These are phyloP conservation scores for Pycnococcus provasolii DNA, from an alignment of 139 green algal genomes.

Conservation along the genomic window DNA sequence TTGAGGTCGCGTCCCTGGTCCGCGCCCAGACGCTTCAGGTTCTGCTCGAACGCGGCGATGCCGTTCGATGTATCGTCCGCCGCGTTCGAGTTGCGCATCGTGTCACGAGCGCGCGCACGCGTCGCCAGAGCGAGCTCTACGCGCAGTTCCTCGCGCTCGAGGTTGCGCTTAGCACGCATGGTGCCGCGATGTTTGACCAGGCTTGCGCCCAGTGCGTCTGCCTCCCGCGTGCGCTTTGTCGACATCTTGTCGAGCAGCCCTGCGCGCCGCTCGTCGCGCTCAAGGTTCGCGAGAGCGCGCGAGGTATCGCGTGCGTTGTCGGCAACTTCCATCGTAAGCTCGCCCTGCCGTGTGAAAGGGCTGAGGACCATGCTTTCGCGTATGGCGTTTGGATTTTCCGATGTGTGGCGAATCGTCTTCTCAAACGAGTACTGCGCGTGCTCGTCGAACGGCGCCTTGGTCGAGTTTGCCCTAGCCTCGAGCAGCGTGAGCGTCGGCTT, in stretches of 20 bases:
- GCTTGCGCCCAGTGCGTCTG: not conserved
- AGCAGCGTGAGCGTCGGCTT: conserved; percentile 40
- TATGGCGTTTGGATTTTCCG: conserved; percentile 39
- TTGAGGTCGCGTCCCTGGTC: conserved; percentile 2
- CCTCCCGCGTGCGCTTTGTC: conserved; percentile 12
- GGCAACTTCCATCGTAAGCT: not conserved
- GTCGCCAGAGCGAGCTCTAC: conserved; percentile 49
- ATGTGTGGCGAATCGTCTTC: conserved; percentile 38
- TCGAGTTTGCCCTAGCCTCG: conserved; percentile 32
- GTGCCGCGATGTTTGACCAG: not conserved
- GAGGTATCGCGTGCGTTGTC: not conserved
- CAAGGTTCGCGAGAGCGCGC: conserved; percentile 14
- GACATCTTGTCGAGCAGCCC: conserved; percentile 5
- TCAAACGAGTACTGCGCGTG: conserved; percentile 41
- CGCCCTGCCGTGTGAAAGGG: conserved; percentile 34
- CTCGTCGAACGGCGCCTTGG: conserved; percentile 15
- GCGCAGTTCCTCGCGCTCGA: conserved; percentile 48
- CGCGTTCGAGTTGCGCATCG: conserved; percentile 18
- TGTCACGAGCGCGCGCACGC: conserved; percentile 12
- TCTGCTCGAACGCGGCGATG: conserved; percentile 64
- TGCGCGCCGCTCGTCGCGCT: conserved; percentile 7
- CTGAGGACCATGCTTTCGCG: conserved; percentile 48
- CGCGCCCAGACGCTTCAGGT: conserved; percentile 48
- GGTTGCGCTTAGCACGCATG: conserved; percentile 29
- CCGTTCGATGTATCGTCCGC: conserved; percentile 40